A percentile compares a stretch with the other conserved stretches of the same genome.
phyloP scores from a whole-genome alignment of 176 grass and related monocot genomes.

The Aegilops longissima region DNA sequence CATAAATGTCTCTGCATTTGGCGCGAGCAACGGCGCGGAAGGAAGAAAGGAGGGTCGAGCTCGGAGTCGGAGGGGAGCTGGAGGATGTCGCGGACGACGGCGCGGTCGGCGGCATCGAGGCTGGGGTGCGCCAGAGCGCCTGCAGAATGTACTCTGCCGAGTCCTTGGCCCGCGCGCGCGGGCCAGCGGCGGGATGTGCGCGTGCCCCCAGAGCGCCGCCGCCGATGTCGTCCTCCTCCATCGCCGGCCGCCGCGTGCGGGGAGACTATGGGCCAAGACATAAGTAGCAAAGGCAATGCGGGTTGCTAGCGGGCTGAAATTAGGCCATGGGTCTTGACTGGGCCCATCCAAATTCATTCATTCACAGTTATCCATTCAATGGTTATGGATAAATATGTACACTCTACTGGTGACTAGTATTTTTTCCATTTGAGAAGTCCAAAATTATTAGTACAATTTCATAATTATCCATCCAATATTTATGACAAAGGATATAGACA shows the following conservation, averaged over 20 bases:
- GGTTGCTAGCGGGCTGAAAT: not conserved
- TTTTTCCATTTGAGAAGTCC: not conserved
- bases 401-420: not conserved
- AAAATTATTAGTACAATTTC: not conserved
- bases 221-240: not conserved
- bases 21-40: not conserved
- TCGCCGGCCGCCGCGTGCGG: too few species aligned
- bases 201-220: conserved; percentile 54
- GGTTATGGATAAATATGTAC: not conserved
- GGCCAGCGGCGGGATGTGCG: conserved; percentile 62
- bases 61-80: conserved; percentile 59
- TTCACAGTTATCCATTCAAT: not conserved
- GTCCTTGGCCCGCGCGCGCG: conserved; percentile 69
- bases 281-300: too few species aligned
- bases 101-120: conserved; percentile 86
- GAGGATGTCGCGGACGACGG: conserved; percentile 70
- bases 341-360: too few species aligned
- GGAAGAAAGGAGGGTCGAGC: conserved; percentile 44
- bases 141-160: conserved; percentile 79
- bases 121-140: conserved; percentile 85
- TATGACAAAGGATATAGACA: not conserved
- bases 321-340: not conserved
- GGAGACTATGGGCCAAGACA: too few species aligned
- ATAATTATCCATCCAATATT: not conserved
- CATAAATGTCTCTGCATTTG: too few species aligned